Evolutionary conservation across 169 alveolate species (phyloP), one percentile per base, ranked within the genome.

Genomic region (Plasmodium ovale): DNA sequence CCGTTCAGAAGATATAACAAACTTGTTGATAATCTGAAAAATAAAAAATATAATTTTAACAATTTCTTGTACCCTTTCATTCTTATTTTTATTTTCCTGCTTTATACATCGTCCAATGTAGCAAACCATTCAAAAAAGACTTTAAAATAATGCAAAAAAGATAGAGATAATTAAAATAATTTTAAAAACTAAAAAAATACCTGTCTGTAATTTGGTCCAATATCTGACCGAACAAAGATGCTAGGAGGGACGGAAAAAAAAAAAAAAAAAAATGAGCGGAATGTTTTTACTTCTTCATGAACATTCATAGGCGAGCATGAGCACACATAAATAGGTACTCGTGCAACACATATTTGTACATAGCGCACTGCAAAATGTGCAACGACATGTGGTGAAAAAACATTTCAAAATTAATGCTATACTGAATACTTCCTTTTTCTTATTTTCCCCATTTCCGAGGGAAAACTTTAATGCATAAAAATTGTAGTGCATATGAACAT

Each of bases 161-260:
- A 65, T 10, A 65, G 39, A 4, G 19, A 37, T 33, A 3, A 35
- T 14, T 37, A 37, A 7, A n/a, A 44, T 21, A 37, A 72, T 10
- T 16, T 65, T 29, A 74, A 74, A 74, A n/a, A 42, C 5, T n/a
- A 35, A 51, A 10, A 42, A 27, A 51, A 7, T 53, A 85, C 91
- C 91, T 85, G 72, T 85, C 91, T 3, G 91, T 85, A 33, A 85
- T 85, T 58, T 85, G 91, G 69, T 85, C 91, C 58, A 85, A 68
- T 53, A 85, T 64, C 56, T 85, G 85, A 4, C 91, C 91, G 60
- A 85, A 85, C 27, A 54, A 42, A 16, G 91, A 85, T 31, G 91
- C 91, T 85, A 64, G 16, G 39, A 29, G 58, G n/a, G 31, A 62
- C 25, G 49, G 64, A 35, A 73, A 56, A 14, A 16, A 64, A 16